Evolutionary conservation across 768 basidiomycete species (phyloP), one percentile per base, ranked within the genome.

Genomic region (Macrolepiota fuliginosa): DNA sequence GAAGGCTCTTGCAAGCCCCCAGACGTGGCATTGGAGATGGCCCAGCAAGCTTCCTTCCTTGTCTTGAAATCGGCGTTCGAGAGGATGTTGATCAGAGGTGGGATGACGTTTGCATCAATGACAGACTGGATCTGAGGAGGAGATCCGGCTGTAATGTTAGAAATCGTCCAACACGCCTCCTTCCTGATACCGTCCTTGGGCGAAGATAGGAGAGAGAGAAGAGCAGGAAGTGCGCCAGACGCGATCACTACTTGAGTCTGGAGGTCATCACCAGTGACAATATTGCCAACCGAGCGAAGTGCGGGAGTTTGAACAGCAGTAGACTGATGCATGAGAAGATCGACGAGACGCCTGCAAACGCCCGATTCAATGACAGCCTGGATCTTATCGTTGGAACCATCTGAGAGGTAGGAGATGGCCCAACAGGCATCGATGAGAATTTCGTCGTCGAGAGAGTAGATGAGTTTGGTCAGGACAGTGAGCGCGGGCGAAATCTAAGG

Each of bases 91-190:
- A 99, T 96, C 64, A 99, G 88, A 63, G 96, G 96, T 54, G 96
- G 96, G 62, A 98, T 88, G 70, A 99, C 95, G 71, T 98, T 95
- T 72, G 97, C 97, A 68, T 99, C 97, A 66, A 99, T 94, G 69
- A 98, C 90, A 56, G 93, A 81, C 75, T 98, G 96, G 68, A 99
- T 99, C 77, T 99, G 97, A 67, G 90, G 89, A 24, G 97, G 94
- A 51, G 92, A 94, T 50, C 97, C 97, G 39, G 97, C 97, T 51
- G 97, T 99, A 72, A 99, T 84, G 77, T 99, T 99, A 51, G 94
- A 97, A 70, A 99, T 98, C 17, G 97, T 99, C 97, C 97, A 99
- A 79, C 97, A 99, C 25, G 97, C 96, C 76, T 99, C 96, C 81
- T 99, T 99, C 70, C 96, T 86, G 70, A 99, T 99, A 51, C 96